These are phyloP conservation scores for Ceratocystis harringtonii DNA, from an alignment of 2,329 filamentous ascomycete species.

Conservation along the genomic window DNA sequence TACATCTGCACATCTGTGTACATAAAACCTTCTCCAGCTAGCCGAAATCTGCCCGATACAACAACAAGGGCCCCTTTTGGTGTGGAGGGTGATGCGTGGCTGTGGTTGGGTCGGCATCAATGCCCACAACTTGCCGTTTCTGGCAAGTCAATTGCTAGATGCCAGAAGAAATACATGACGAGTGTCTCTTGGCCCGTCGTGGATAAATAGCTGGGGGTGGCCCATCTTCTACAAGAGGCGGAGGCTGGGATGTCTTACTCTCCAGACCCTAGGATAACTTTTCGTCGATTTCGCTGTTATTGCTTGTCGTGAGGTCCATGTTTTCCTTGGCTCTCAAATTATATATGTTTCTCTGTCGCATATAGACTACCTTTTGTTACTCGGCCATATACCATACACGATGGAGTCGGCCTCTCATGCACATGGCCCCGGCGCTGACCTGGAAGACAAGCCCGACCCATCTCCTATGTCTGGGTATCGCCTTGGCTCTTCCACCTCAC, in stretches of 20 bases:
- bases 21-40: neutral
- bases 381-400: neutral
- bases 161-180: neutral
- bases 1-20: neutral
- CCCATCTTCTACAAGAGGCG: neutral
- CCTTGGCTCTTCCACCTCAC: constrained; percentile 17
- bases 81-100: neutral
- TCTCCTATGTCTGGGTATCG: constrained; percentile 2
- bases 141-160: neutral
- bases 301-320: too few relatives aligned
- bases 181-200: neutral
- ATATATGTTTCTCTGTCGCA: neutral
- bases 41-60: neutral
- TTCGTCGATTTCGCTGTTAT: too few relatives aligned
- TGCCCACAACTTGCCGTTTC: neutral
- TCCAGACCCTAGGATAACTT: too few relatives aligned
- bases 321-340: neutral
- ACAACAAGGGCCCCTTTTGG: neutral
- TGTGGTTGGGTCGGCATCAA: neutral
- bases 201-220: neutral
- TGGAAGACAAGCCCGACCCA: neutral
- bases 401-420: constrained; percentile 1
- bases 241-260: too few relatives aligned
- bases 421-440: constrained; percentile 1
- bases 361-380: neutral